These are phyloP conservation scores for Pseudocercospora vitis DNA, from an alignment of 2,329 filamentous ascomycete species.

Conservation along the genomic window DNA sequence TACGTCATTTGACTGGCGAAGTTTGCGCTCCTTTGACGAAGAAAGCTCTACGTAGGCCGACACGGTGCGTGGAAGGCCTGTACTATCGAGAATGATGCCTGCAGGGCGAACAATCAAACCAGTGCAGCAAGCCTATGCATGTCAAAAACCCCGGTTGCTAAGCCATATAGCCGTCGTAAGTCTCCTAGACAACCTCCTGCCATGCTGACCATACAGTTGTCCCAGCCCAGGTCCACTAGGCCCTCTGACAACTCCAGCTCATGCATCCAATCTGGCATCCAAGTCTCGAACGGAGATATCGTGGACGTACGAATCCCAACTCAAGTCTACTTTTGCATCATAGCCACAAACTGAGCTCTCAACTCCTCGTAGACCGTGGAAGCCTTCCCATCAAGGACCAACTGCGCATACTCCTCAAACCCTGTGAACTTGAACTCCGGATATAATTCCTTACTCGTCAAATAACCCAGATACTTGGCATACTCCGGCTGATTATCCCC, in stretches of 20 bases:
- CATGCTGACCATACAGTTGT: conserved; percentile 1
- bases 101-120: background rate
- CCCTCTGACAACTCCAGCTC: too few species aligned
- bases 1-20: conserved; percentile 21
- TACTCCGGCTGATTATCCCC: conserved; percentile 56
- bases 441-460: conserved; percentile 55
- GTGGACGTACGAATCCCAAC: too few species aligned
- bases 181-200: conserved; percentile 2
- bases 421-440: conserved; percentile 49
- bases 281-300: background rate
- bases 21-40: conserved; percentile 24
- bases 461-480: conserved; percentile 53
- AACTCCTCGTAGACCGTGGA: conserved; percentile 25
- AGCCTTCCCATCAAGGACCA: conserved; percentile 44
- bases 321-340: conserved; percentile 29
- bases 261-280: background rate
- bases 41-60: background rate
- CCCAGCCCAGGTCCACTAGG: too few species aligned
- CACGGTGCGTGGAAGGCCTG: conserved; percentile 8
- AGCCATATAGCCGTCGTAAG: background rate
- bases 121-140: conserved; percentile 1
- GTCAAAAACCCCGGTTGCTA: background rate
- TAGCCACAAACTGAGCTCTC: conserved; percentile 53
- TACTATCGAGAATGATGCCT: conserved; percentile 12
- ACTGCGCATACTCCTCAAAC: conserved; percentile 44